Evolutionary conservation across 371 early-diverging fungal species (phyloP).

Genomic region (Rhizopus arrhizus): DNA sequence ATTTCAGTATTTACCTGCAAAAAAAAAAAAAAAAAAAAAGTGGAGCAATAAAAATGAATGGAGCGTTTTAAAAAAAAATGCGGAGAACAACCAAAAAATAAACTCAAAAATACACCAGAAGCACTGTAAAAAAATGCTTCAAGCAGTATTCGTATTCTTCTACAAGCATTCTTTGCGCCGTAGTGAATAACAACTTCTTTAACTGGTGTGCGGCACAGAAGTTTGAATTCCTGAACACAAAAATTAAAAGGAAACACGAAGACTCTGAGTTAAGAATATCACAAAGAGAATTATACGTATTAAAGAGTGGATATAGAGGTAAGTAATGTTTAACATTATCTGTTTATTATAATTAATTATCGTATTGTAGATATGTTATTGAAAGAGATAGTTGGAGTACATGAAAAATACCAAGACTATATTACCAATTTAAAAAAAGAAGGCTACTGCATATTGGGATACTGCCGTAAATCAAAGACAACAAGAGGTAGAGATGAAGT

Average conservation of each 20-base stretch:
- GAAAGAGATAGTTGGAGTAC: constrained; percentile 6
- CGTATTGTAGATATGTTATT: constrained; percentile 14
- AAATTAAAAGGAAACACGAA: constrained; percentile 13
- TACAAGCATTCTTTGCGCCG: too few species aligned
- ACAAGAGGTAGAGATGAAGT: too few species aligned
- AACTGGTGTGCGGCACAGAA: constrained; percentile 16
- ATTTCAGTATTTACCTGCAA: too few species aligned
- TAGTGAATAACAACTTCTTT: constrained; percentile 3
- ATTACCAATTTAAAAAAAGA: constrained; percentile 7
- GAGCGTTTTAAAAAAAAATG: too few species aligned
- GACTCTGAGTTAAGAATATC: constrained; percentile 13
- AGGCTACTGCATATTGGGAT: constrained; percentile 16
- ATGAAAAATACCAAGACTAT: constrained; percentile 14
- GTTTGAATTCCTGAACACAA: constrained; percentile 14
- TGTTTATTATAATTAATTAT: constrained; percentile 23
- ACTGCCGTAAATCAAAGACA: constrained; percentile 18
- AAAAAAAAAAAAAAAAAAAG: too few species aligned
- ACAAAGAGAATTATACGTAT: constrained; percentile 18
- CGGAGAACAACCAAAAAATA: too few species aligned
- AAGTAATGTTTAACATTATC: constrained; percentile 21
- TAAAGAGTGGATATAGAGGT: constrained; percentile 18
- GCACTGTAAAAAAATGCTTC: too few species aligned
- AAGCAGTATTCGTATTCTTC: too few species aligned
- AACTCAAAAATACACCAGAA: too few species aligned
- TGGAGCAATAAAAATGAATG: too few species aligned